A percentile compares a stretch with the other conserved stretches of the same genome.
Evolutionary conservation across 1,284 basidiomycete species (phyloP).

Genomic region (Serendipita sp.): DNA sequence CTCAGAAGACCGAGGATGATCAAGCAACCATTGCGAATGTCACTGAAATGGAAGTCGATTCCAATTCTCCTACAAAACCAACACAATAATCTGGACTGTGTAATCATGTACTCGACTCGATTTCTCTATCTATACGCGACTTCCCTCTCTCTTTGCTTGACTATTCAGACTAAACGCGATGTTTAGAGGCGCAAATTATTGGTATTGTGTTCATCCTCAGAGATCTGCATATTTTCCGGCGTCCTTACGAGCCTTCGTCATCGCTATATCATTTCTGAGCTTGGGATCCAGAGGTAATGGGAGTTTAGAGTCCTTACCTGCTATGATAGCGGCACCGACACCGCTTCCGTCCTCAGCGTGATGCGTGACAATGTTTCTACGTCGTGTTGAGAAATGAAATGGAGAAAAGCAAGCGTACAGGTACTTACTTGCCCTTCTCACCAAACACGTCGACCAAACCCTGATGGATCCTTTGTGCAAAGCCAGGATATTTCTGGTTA

Average conservation of each 20-base stretch:
- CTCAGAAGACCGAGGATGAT: background rate
- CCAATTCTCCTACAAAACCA: background rate
- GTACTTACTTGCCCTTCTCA: slow-evolving; percentile 69
- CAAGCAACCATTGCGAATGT: background rate
- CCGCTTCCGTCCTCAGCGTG: slow-evolving; percentile 93
- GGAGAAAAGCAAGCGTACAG: background rate
- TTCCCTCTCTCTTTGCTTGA: background rate
- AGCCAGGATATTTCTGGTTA: slow-evolving; percentile 82
- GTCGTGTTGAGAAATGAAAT: background rate
- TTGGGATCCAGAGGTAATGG: slow-evolving; percentile 5
- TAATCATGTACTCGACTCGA: no score
- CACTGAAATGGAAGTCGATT: background rate
- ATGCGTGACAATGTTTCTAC: slow-evolving; percentile 70
- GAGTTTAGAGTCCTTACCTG: slow-evolving; percentile 38
- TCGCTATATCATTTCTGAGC: slow-evolving; percentile 26
- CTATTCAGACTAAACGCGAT: background rate
- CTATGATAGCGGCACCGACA: slow-evolving; percentile 92
- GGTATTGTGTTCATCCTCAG: background rate
- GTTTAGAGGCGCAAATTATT: background rate
- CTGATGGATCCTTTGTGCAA: slow-evolving; percentile 78
- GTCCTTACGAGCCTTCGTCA: slow-evolving; percentile 48
- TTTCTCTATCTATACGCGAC: no score
- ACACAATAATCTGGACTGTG: no score
- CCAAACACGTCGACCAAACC: slow-evolving; percentile 87
- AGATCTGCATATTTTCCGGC: slow-evolving; percentile 26